phyloP scores from a whole-genome alignment of 1,139 yeast genomes.

The Pichiaceae sp. region DNA sequence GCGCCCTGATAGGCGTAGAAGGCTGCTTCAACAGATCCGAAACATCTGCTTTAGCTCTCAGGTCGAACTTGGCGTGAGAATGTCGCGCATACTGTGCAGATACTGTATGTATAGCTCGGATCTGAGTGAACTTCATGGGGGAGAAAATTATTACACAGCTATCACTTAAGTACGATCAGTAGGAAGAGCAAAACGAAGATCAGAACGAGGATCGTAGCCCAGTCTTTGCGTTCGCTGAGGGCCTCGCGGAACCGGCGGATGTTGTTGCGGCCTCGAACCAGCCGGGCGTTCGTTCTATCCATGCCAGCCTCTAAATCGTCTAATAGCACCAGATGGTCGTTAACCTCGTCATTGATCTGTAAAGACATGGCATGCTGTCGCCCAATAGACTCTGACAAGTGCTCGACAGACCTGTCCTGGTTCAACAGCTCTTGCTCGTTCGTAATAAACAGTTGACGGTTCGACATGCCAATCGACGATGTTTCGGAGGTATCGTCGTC shows the following conservation, averaged over 20 bases:
- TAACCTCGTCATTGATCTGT: constrained; percentile 58
- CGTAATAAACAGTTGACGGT: constrained; percentile 50
- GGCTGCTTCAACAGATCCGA: constrained; percentile 9
- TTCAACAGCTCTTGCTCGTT: constrained; percentile 55
- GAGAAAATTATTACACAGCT: not conserved
- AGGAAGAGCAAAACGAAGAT: constrained; percentile 31
- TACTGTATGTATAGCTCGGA: not conserved
- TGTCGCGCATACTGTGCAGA: not conserved
- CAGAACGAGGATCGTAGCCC: constrained; percentile 60
- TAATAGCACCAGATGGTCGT: constrained; percentile 58
- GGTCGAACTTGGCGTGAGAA: constrained; percentile 1
- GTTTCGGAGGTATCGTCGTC: constrained; percentile 14
- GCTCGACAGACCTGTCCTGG: constrained; percentile 58
- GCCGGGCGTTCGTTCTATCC: constrained; percentile 42
- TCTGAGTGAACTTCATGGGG: not conserved
- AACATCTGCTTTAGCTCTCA: constrained; percentile 5
- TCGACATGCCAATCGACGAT: constrained; percentile 23
- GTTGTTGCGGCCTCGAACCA: constrained; percentile 47
- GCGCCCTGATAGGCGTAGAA: constrained; percentile 60
- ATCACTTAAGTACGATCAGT: constrained; percentile 32
- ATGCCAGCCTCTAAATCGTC: constrained; percentile 66
- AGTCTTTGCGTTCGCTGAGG: constrained; percentile 63
- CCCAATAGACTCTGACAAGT: constrained; percentile 50
- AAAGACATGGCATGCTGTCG: constrained; percentile 61
- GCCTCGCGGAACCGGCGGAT: constrained; percentile 46